Evolutionary conservation across 331 rosid species (phyloP).

Genomic region (Stylosanthes scabra): DNA sequence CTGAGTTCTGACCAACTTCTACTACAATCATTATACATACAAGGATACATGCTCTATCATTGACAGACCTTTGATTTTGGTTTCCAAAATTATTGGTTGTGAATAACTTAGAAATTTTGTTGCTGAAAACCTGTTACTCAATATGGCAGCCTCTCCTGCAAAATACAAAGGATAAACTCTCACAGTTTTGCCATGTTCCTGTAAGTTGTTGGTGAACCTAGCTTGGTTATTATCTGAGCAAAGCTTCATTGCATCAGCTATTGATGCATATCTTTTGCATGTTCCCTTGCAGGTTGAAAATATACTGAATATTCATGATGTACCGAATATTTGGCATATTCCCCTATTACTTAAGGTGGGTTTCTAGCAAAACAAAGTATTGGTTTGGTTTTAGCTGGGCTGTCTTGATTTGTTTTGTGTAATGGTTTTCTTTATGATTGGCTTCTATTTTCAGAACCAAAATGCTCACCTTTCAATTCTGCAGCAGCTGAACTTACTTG

Average conservation of each 20-base stretch:
- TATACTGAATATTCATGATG: constrained; percentile 93
- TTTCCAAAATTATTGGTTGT: constrained; percentile 9
- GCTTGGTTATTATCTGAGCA: constrained; percentile 38
- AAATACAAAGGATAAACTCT: constrained; percentile 84
- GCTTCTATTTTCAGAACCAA: constrained; percentile 73
- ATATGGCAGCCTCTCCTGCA: constrained; percentile 85
- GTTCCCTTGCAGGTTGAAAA: constrained; percentile 69
- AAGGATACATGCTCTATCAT: background rate
- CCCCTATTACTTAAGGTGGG: constrained; percentile 96
- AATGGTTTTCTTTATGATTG: constrained; percentile 35
- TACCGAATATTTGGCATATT: constrained; percentile 98
- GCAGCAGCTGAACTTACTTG: constrained; percentile 76
- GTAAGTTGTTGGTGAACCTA: constrained; percentile 64
- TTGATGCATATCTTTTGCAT: constrained; percentile 37
- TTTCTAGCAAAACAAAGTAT: constrained; percentile 31
- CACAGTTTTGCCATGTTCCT: constrained; percentile 97
- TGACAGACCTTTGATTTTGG: background rate
- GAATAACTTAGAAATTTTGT: constrained; percentile 19
- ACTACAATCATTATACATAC: background rate
- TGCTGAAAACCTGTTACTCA: constrained; percentile 41
- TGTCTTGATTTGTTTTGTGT: constrained; percentile 31
- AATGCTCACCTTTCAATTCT: constrained; percentile 89
- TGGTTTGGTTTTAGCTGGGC: constrained; percentile 33
- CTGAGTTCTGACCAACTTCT: constrained; percentile 4
- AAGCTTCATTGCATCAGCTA: constrained; percentile 31